Base-by-base conservation (phyloP, 2,329 filamentous ascomycete species). In the Phaeophleospora eucalypticola region DNA sequence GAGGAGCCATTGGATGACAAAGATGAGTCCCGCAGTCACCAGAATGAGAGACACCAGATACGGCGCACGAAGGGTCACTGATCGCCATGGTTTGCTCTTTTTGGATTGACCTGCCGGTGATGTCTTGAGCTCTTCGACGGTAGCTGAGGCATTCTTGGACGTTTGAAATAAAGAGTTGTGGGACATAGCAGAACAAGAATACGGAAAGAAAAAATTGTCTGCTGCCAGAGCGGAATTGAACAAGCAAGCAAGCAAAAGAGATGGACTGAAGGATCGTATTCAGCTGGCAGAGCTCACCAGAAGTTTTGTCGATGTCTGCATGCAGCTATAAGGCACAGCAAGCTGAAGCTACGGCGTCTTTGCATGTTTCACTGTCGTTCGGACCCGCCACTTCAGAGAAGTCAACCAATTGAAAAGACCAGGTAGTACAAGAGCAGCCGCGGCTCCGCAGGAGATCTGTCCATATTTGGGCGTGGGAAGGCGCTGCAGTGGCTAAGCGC, bases 1-100 rank as follows among this genome's bases (percentile, higher is more conserved):
- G 0, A 75, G 68, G 0, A 81, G 55, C 0, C 69, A 54, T 45
- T 80, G 76, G 0, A 82, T 60, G 0, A 71, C 46, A 0, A 62
- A 58, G 0, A 77, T 73, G 0, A 81, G 51, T 0, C 45, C 32
- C 46, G 57, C 18, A 60, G 45, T 24, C 0, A 68, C 42, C 0
- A 65, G 12, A 0, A 71, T 63, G 0, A 79, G 56, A 1, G 54
- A 49, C 0, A 61, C 41, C 0, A 79, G 62, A 0, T 76, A 66
- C 0, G 69, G 61, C 0, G 60, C 57, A 37, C 60, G 58, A 2
- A 73, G 52, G 0, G 69, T 69, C 2, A 59, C 14, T 0, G 70
- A 70, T 21, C 65, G 72, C 71, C 70, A 74, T 40, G 46, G 16
- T 32, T 35, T 44, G 6, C 7, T 6, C 24, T 29, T 29, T 29